Percentiles rank a stretch among this genome's conserved stretches.
Evolutionary conservation across 441 rosid genomes (phyloP).

Genomic region (Pelargonium citronellum): DNA sequence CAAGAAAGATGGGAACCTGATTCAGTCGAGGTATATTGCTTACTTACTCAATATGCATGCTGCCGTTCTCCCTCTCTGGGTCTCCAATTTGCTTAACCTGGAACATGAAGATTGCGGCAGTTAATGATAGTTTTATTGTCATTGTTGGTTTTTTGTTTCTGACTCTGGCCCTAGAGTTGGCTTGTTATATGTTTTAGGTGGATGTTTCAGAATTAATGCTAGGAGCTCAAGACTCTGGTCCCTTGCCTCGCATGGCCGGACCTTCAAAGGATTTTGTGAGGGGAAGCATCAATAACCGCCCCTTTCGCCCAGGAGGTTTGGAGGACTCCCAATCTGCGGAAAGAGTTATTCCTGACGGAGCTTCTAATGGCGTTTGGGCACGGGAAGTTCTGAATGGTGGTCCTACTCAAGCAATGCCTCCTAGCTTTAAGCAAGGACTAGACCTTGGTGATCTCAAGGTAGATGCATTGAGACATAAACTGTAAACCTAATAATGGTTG

Average conservation of each 20-base stretch:
- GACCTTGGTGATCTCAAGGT: slow-evolving; percentile 88
- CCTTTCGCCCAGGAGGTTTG: slow-evolving; percentile 94
- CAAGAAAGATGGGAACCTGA: slow-evolving; percentile 63
- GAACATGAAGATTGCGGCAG: not conserved
- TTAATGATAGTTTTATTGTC: not conserved
- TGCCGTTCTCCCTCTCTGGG: not conserved
- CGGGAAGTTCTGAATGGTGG: slow-evolving; percentile 68
- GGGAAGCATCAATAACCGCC: slow-evolving; percentile 88
- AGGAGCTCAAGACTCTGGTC: slow-evolving; percentile 60
- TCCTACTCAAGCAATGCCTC: slow-evolving; percentile 63
- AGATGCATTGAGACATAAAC: slow-evolving; percentile 10
- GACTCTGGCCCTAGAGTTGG: slow-evolving; percentile 30
- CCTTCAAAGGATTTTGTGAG: slow-evolving; percentile 74
- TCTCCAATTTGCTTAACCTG: slow-evolving; percentile 10
- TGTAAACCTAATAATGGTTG: not conserved
- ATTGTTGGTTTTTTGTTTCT: slow-evolving; percentile 22
- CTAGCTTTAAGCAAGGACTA: slow-evolving; percentile 74
- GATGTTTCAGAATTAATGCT: slow-evolving; percentile 67
- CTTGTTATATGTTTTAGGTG: slow-evolving; percentile 57
- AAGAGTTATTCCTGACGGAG: slow-evolving; percentile 72
- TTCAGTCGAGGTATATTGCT: slow-evolving; percentile 58
- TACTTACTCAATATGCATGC: not conserved
- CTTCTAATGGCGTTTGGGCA: slow-evolving; percentile 75
- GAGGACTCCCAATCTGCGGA: slow-evolving; percentile 58
- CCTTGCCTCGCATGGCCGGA: slow-evolving; percentile 56